Conservation (phyloP, 441 rosid species). For the Iberis amara region DNA sequence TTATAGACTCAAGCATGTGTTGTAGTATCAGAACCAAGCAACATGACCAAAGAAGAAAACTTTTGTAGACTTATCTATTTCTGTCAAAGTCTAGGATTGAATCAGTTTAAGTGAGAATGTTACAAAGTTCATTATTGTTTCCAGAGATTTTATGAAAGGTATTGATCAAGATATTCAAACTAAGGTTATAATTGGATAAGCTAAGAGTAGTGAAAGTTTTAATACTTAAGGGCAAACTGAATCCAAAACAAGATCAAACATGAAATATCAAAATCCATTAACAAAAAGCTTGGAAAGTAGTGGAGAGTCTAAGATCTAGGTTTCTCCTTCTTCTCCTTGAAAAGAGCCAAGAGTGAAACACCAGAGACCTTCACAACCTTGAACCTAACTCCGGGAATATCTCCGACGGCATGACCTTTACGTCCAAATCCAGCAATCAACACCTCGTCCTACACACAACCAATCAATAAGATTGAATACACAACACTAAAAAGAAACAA, state of each 20-base stretch:
- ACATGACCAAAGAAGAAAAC: background rate
- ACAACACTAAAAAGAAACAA: background rate
- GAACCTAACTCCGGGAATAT: slow-evolving; percentile 49
- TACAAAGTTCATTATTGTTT: background rate
- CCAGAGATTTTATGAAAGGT: background rate
- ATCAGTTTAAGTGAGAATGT: background rate
- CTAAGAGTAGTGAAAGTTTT: background rate
- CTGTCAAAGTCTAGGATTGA: slow-evolving; percentile 12
- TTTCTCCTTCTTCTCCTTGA: slow-evolving; percentile 50
- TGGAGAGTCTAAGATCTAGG: slow-evolving; percentile 35
- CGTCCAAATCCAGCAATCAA: slow-evolving; percentile 48
- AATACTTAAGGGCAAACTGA: background rate
- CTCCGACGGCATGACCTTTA: slow-evolving; percentile 45
- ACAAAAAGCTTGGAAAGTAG: slow-evolving; percentile 4
- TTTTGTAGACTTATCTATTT: background rate
- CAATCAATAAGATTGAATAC: background rate
- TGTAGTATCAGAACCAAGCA: background rate
- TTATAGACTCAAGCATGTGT: slow-evolving; percentile 6
- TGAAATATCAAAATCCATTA: slow-evolving; percentile 4
- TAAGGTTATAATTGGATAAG: background rate
- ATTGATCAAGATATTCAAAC: too few species aligned
- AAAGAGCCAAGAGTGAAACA: slow-evolving; percentile 44
- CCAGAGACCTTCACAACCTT: slow-evolving; percentile 49
- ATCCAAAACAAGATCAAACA: background rate
- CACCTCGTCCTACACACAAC: slow-evolving; percentile 34